Conservation (phyloP, 2,329 filamentous ascomycete species). For the Orbilia ellipsospora region DNA sequence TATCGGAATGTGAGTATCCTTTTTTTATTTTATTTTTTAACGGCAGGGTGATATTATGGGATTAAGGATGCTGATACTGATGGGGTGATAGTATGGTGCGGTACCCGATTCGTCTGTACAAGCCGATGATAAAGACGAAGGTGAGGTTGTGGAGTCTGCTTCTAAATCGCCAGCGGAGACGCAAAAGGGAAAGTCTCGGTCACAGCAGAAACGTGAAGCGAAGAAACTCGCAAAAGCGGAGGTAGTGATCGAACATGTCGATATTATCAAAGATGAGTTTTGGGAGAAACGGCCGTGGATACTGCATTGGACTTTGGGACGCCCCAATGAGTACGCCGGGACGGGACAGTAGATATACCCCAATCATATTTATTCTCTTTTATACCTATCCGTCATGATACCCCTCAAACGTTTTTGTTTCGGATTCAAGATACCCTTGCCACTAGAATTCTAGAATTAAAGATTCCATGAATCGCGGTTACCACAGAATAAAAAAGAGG, state of each 20-base stretch:
- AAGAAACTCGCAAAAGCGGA: slow-evolving; percentile 83
- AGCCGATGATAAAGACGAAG: slow-evolving; percentile 60
- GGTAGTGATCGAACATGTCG: slow-evolving; percentile 84
- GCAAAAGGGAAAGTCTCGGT: slow-evolving; percentile 74
- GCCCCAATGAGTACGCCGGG: slow-evolving; percentile 50
- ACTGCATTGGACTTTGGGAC: slow-evolving; percentile 65
- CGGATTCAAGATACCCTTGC: not conserved
- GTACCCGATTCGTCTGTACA: slow-evolving; percentile 61
- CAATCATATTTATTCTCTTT: not conserved
- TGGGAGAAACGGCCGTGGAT: slow-evolving; percentile 90
- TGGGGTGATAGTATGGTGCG: slow-evolving; percentile 35
- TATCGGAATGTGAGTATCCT: slow-evolving; percentile 76
- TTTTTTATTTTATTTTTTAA: not conserved
- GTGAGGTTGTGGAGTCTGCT: not conserved
- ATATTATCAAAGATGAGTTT: slow-evolving; percentile 95
- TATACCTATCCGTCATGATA: not conserved
- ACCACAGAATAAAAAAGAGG: slow-evolving; percentile 14
- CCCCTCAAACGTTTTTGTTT: not conserved
- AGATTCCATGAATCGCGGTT: not conserved
- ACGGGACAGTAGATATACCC: slow-evolving; percentile 30
- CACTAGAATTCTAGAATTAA: not conserved
- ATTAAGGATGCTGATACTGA: slow-evolving; percentile 15
- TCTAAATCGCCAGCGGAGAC: slow-evolving; percentile 51
- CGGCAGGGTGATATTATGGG: too few species aligned
- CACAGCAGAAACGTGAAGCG: slow-evolving; percentile 80